Evolutionary conservation across 495 filamentous ascomycete genomes (phyloP).

Genomic region (Penicillium mononematosum): DNA sequence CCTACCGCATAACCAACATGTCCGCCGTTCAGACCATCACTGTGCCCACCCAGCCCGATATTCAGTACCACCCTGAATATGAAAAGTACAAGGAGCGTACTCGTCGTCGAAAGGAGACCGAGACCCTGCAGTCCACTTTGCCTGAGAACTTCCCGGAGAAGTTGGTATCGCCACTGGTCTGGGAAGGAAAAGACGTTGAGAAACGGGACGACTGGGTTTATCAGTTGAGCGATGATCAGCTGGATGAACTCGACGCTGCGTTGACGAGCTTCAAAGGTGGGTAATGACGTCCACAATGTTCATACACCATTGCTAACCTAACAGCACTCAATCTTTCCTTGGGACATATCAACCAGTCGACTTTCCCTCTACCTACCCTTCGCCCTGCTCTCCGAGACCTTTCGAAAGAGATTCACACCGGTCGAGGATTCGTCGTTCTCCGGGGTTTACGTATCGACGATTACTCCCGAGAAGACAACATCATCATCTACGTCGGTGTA

Average conservation of each 20-base stretch:
- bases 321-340: slow-evolving; percentile 45
- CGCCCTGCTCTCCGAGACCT: slow-evolving; percentile 45
- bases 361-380: slow-evolving; percentile 57
- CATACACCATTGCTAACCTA: background rate
- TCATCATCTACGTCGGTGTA: slow-evolving; percentile 62
- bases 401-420: slow-evolving; percentile 54
- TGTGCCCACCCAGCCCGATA: slow-evolving; percentile 46
- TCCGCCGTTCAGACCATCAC: slow-evolving; percentile 28
- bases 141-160: slow-evolving; percentile 52
- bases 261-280: slow-evolving; percentile 55
- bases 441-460: slow-evolving; percentile 53
- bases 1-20: slow-evolving; percentile 18
- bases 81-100: slow-evolving; percentile 55
- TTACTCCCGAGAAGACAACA: slow-evolving; percentile 57
- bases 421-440: slow-evolving; percentile 63
- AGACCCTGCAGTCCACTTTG: slow-evolving; percentile 40
- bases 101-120: slow-evolving; percentile 44
- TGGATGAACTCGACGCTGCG: slow-evolving; percentile 56
- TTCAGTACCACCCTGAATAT: slow-evolving; percentile 55
- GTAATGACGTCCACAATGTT: background rate
- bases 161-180: slow-evolving; percentile 52
- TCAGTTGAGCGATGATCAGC: slow-evolving; percentile 43
- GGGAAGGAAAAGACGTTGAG: slow-evolving; percentile 54
- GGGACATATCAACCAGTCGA: slow-evolving; percentile 50
- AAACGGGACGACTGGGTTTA: slow-evolving; percentile 54